A percentile compares a stretch with the other conserved stretches of the same genome.
phyloP scores from a whole-genome alignment of 345 rosid species.

The Euphorbia peplus region DNA sequence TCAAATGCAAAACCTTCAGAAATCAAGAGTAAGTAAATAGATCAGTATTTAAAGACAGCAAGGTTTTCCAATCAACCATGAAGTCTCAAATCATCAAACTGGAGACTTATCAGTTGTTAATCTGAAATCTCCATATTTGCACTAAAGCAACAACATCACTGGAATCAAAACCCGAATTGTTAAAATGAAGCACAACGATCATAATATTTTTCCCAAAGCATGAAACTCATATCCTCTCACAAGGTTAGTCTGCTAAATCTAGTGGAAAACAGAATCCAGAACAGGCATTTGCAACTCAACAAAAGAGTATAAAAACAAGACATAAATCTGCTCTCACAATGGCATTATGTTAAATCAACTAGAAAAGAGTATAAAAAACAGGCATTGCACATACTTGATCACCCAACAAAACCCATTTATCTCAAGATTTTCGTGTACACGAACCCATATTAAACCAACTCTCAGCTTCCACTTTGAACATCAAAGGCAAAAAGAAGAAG shows the following conservation, averaged over 20 bases:
- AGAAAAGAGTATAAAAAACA: background rate
- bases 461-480: slow-evolving; percentile 29
- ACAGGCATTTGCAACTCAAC: slow-evolving; percentile 9
- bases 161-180: slow-evolving; percentile 14
- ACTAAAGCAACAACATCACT: background rate
- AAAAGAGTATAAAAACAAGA: background rate
- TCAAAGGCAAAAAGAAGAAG: slow-evolving; percentile 23
- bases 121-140: no score
- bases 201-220: background rate
- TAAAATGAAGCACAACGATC: slow-evolving; percentile 6
- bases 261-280: background rate
- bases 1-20: background rate
- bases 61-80: background rate
- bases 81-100: slow-evolving; percentile 14
- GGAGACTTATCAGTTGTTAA: background rate
- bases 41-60: background rate
- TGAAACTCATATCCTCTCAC: background rate
- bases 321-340: slow-evolving; percentile 3
- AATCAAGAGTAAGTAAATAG: background rate
- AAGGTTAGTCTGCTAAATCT: background rate
- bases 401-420: slow-evolving; percentile 9
- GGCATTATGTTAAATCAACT: background rate
- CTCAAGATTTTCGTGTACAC: slow-evolving; percentile 7
- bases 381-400: slow-evolving; percentile 10
- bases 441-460: slow-evolving; percentile 28